Base-by-base conservation (phyloP, 176 grass and related monocot species). In the Musa troglodytarum region DNA sequence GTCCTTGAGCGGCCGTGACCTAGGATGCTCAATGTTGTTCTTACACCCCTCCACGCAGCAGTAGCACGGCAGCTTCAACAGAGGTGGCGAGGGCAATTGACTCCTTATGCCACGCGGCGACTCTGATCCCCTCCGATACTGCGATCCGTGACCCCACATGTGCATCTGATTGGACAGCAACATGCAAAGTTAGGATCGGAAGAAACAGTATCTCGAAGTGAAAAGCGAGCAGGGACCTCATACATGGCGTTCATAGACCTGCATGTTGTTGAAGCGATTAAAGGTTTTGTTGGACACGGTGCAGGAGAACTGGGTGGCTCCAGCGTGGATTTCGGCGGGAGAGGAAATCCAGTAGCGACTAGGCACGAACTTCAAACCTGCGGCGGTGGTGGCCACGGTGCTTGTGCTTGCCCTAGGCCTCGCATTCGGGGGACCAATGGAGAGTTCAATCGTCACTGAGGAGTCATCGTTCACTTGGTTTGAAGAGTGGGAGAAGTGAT, bases 241-340 rank as follows among this genome's bases (percentile, higher is more conserved):
- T 62, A n/a, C 12, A 3, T 15, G 63, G 8, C 16, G 68, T 76
- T 63, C 34, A 56, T 69, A 16, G 49, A 89, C 93, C 93, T 96
- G 93, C 93, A 97, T 90, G 77, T 97, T 97, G 83, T 93, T 97
- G 82, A 91, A 97, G 71, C 90, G 93, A 54, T 93, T 97, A 83
- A 93, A 97, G 71, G 84, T 93, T 66, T 88, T 90, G 71, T 93
- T 89, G 80, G 90, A 97, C n/a, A 97, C 93, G 54, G 82, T 79
- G 84, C 93, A 97, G 68, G 90, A 93, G 82, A 97, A 97, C 77
- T 93, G 90, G 1, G 90, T 86, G 0, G 87, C 83, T 29, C 93
- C 83, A 19, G 90, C 90, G 34, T 90, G 93, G 86, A 97, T 97
- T 83, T 97, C 93, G 28, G 87, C 85, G 53, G 93, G 77, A 11